Evolutionary conservation across 176 grass and related monocot species (phyloP).

Genomic region (Avena sativa): DNA sequence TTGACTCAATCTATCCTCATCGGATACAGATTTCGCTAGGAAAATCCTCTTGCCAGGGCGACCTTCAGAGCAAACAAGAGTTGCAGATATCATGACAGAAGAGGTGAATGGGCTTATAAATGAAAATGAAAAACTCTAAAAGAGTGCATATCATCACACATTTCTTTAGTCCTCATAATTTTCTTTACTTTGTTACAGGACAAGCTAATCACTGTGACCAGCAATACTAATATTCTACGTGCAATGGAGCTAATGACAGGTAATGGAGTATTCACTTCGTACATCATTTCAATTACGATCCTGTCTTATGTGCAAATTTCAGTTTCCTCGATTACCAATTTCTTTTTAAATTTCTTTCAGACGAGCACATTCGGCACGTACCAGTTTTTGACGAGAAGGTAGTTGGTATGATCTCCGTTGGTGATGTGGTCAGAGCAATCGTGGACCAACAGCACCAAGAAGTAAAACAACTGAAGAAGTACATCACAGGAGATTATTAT

Average conservation of each 20-base stretch:
- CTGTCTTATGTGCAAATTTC: neutral
- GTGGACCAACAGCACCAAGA: constrained; percentile 87
- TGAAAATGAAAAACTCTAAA: neutral
- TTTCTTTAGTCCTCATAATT: constrained; percentile 14
- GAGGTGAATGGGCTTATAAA: constrained; percentile 54
- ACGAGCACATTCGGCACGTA: constrained; percentile 79
- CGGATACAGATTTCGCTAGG: constrained; percentile 70
- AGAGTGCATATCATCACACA: neutral
- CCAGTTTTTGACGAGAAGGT: constrained; percentile 86
- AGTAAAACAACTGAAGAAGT: constrained; percentile 77
- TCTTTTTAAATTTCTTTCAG: constrained; percentile 40
- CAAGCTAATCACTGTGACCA: constrained; percentile 66
- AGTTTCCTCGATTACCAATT: neutral
- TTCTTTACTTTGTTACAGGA: constrained; percentile 52
- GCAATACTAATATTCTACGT: constrained; percentile 71
- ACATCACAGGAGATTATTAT: constrained; percentile 87
- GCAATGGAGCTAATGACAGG: constrained; percentile 98
- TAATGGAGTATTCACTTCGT: constrained; percentile 22
- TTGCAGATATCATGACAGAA: constrained; percentile 89
- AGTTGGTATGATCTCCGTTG: constrained; percentile 80
- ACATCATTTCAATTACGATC: constrained; percentile 13
- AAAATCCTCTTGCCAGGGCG: constrained; percentile 75
- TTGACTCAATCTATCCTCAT: neutral
- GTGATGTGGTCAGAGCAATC: constrained; percentile 79
- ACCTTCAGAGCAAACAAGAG: constrained; percentile 66